Percentiles rank a stretch among this genome's conserved stretches.
These are phyloP conservation scores for Herpotrichia juniperi DNA, from an alignment of 2,329 filamentous ascomycete species.

Conservation along the genomic window DNA sequence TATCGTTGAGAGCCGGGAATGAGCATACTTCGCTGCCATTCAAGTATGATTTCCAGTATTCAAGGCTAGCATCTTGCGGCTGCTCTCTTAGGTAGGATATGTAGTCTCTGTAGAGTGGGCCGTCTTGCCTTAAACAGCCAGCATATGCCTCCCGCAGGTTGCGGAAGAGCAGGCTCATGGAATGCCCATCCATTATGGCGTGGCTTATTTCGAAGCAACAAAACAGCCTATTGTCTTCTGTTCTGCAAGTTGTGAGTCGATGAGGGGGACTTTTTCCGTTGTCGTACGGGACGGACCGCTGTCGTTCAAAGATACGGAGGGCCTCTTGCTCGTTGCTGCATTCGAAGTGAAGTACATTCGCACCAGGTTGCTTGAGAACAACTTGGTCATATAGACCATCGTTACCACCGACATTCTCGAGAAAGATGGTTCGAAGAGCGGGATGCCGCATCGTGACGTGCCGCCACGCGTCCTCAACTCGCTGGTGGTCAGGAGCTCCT, in stretches of 20 bases:
- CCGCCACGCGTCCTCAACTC: conserved; percentile 33
- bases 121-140: conserved; percentile 24
- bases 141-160: conserved; percentile 37
- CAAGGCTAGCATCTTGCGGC: conserved; percentile 29
- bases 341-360: conserved; percentile 30
- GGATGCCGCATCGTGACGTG: conserved; percentile 36
- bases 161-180: conserved; percentile 35
- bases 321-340: conserved; percentile 28
- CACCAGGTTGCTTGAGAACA: conserved; percentile 32
- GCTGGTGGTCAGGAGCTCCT: conserved; percentile 17
- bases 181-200: conserved; percentile 43
- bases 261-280: conserved; percentile 34
- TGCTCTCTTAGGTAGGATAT: conserved; percentile 35
- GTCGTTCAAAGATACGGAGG: conserved; percentile 22
- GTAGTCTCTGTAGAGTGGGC: conserved; percentile 40
- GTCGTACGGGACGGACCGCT: conserved; percentile 31
- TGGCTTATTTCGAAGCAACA: conserved; percentile 43
- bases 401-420: conserved; percentile 34
- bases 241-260: conserved; percentile 38
- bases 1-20: conserved; percentile 38
- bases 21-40: conserved; percentile 37
- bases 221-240: conserved; percentile 24
- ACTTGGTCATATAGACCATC: conserved; percentile 41
- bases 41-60: conserved; percentile 41
- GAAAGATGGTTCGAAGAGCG: conserved; percentile 38